phyloP scores from a whole-genome alignment of 2,329 filamentous ascomycete genomes.

The Penicillium sp. region DNA sequence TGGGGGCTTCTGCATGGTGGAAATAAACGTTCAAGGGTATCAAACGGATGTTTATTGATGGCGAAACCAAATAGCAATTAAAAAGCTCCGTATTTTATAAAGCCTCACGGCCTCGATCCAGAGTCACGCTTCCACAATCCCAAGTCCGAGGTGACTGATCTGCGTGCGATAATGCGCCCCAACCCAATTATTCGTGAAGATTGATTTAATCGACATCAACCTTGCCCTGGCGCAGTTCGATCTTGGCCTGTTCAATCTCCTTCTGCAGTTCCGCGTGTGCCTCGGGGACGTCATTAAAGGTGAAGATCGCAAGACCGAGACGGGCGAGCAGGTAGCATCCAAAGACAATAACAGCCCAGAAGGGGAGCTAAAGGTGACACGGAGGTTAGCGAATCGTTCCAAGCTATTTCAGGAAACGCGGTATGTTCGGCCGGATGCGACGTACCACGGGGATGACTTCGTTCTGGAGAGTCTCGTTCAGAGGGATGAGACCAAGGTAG shows the following conservation, averaged over 20 bases:
- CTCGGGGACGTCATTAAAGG: conserved; percentile 92
- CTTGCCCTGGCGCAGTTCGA: conserved; percentile 43
- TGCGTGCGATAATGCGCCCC: not conserved
- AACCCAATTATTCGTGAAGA: not conserved
- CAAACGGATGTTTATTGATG: conserved; percentile 19
- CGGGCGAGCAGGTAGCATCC: conserved; percentile 90
- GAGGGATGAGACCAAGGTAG: conserved; percentile 78
- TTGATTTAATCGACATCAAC: conserved; percentile 44
- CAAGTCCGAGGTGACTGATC: not conserved
- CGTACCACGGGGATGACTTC: conserved; percentile 88
- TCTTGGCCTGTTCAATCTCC: conserved; percentile 64
- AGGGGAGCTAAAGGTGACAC: conserved; percentile 67
- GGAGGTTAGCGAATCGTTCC: not conserved
- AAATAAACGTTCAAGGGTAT: conserved; percentile 16
- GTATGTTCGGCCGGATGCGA: conserved; percentile 19
- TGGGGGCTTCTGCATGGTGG: not conserved
- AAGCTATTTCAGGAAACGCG: not conserved
- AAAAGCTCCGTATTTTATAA: conserved; percentile 13
- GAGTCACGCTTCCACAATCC: conserved; percentile 2
- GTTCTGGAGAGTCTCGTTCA: conserved; percentile 74
- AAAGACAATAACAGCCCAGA: conserved; percentile 89
- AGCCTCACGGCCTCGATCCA: not conserved
- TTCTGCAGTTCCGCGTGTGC: conserved; percentile 86
- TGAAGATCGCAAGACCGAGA: conserved; percentile 88
- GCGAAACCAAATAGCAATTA: conserved; percentile 10